These are phyloP conservation scores for Prosopis cineraria DNA, from an alignment of 306 rosid species.

Conservation along the genomic window DNA sequence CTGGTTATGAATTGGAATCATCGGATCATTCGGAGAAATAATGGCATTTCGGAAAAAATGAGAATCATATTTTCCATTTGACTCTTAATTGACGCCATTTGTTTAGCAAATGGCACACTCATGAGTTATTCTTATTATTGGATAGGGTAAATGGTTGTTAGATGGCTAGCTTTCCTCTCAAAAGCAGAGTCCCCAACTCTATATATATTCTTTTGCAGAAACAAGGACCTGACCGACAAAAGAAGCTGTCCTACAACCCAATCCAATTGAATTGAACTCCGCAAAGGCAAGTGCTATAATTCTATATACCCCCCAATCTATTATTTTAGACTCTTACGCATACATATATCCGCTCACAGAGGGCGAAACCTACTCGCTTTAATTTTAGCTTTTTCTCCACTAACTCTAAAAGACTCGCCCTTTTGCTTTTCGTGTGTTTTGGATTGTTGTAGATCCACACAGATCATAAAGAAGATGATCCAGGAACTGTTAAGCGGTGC, in stretches of 20 bases:
- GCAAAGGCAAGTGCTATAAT: constrained; percentile 50
- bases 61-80: background rate
- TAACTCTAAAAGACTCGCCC: constrained; percentile 66
- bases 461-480: constrained; percentile 66
- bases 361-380: constrained; percentile 56
- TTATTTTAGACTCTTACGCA: constrained; percentile 27
- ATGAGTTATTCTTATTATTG: constrained; percentile 11
- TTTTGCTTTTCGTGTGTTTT: constrained; percentile 64
- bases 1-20: constrained; percentile 30
- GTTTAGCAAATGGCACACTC: constrained; percentile 31
- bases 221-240: constrained; percentile 41
- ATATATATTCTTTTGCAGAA: constrained; percentile 46
- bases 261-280: constrained; percentile 47
- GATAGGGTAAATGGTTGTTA: constrained; percentile 18
- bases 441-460: constrained; percentile 80
- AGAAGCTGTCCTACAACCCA: constrained; percentile 45
- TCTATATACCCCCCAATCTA: constrained; percentile 28
- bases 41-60: constrained; percentile 27
- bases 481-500: constrained; percentile 86
- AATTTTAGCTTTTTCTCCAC: constrained; percentile 60
- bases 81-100: constrained; percentile 28
- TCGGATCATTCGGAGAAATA: constrained; percentile 39
- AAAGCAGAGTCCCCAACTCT: constrained; percentile 32
- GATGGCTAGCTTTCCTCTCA: constrained; percentile 24
- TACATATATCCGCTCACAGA: constrained; percentile 16